Evolutionary conservation across 345 rosid genomes (phyloP).

Genomic region (Euphorbia lathyris): DNA sequence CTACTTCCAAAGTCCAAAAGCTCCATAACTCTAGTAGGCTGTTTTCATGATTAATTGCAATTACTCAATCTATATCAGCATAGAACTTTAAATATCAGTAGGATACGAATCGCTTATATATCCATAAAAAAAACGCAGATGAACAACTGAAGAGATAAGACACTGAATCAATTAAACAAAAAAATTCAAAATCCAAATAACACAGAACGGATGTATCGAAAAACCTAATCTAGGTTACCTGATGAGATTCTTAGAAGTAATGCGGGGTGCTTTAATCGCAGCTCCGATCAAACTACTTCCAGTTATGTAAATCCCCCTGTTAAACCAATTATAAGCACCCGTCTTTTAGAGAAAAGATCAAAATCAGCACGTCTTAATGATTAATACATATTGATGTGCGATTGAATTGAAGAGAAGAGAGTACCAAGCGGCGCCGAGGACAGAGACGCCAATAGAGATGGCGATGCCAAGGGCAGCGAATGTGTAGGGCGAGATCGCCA

Average conservation of each 20-base stretch:
- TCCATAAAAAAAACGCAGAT: neutral
- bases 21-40: neutral
- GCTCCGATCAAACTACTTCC: conserved; percentile 99
- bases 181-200: neutral
- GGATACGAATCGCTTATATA: neutral
- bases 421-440: conserved; percentile 99
- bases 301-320: conserved; percentile 93
- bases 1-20: neutral
- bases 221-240: conserved; percentile 35
- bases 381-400: neutral
- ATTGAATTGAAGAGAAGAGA: no score
- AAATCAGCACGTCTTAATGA: neutral
- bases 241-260: conserved; percentile 94
- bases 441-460: conserved; percentile 90
- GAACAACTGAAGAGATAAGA: neutral
- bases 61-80: neutral
- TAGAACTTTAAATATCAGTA: neutral
- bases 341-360: neutral
- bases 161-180: neutral
- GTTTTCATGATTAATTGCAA: neutral
- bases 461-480: conserved; percentile 96
- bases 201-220: no score
- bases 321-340: neutral
- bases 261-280: conserved; percentile 96
- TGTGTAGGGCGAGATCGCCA: conserved; percentile 85